Evolutionary conservation across 2,329 filamentous ascomycete genomes (phyloP).

Genomic region (Furcasterigmium furcatum): DNA sequence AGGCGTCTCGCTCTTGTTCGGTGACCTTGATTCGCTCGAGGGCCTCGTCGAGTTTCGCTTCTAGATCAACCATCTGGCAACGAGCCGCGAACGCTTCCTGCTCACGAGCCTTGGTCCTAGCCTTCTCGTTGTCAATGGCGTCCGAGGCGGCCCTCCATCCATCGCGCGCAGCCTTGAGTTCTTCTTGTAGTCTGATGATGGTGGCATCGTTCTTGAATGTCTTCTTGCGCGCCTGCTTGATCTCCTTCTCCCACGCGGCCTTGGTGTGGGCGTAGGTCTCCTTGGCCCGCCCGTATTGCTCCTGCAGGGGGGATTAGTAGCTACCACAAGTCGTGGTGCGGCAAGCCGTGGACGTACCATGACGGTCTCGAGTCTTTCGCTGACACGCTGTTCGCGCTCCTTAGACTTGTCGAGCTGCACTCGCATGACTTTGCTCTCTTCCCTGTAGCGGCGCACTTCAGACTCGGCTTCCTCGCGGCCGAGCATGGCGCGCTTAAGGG

Average conservation of each 20-base stretch:
- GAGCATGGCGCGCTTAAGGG: constrained; percentile 62
- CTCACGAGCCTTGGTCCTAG: constrained; percentile 57
- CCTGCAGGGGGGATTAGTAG: constrained; percentile 37
- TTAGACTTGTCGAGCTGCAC: constrained; percentile 62
- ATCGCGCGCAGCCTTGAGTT: constrained; percentile 60
- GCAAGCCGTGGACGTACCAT: constrained; percentile 53
- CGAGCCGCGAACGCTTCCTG: constrained; percentile 67
- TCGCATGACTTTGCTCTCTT: constrained; percentile 54
- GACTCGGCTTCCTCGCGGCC: constrained; percentile 69
- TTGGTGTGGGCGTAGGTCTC: constrained; percentile 66
- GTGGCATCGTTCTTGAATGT: constrained; percentile 71
- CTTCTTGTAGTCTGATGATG: constrained; percentile 70
- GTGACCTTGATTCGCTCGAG: constrained; percentile 61
- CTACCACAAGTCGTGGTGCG: too few relatives aligned
- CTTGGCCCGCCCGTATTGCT: constrained; percentile 67
- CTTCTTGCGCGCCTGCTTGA: constrained; percentile 66
- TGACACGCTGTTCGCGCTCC: constrained; percentile 62
- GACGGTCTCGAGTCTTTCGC: constrained; percentile 63
- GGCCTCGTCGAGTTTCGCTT: constrained; percentile 65
- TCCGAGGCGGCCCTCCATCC: constrained; percentile 55
- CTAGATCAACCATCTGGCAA: constrained; percentile 60
- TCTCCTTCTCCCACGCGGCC: constrained; percentile 71
- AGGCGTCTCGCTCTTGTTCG: constrained; percentile 71
- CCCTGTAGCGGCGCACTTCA: constrained; percentile 61
- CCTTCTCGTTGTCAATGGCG: constrained; percentile 59